phyloP scores from a whole-genome alignment of 495 filamentous ascomycete species.

The Aspergillus bridgeri region DNA sequence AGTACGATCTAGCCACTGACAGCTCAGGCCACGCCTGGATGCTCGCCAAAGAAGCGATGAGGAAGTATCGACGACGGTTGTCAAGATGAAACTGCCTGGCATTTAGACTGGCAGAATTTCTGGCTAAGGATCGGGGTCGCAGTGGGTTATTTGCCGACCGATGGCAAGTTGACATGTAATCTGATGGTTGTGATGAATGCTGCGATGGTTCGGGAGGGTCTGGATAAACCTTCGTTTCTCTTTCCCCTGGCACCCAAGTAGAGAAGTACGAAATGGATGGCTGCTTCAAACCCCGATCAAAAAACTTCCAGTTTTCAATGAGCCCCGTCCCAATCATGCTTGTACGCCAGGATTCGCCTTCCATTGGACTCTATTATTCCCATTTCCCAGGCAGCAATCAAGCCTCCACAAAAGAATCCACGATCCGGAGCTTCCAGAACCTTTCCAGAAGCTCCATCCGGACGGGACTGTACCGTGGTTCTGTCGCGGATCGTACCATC shows the following conservation, averaged over 20 bases:
- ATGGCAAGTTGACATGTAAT: background rate
- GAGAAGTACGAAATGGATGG: too few species aligned
- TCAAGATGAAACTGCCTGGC: background rate
- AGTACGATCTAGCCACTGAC: too few species aligned
- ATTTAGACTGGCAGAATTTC: background rate
- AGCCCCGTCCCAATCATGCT: too few species aligned
- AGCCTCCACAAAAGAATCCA: background rate
- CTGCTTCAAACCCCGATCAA: background rate
- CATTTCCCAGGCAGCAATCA: background rate
- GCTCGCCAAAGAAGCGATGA: too few species aligned
- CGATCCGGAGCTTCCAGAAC: constrained; percentile 9
- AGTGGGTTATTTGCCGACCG: background rate
- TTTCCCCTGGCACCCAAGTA: too few species aligned
- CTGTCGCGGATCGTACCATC: constrained; percentile 28
- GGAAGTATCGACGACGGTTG: too few species aligned
- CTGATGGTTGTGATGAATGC: background rate
- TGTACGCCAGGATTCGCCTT: background rate
- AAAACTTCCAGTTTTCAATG: too few species aligned
- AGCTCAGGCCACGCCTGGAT: too few species aligned
- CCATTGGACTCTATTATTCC: background rate
- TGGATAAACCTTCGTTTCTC: background rate
- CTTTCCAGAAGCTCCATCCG: constrained; percentile 10
- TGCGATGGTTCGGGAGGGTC: background rate
- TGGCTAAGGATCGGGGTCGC: background rate
- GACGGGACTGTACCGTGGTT: constrained; percentile 7